phyloP scores from a whole-genome alignment of 768 basidiomycete species.

The Rhodotorula toruloides region DNA sequence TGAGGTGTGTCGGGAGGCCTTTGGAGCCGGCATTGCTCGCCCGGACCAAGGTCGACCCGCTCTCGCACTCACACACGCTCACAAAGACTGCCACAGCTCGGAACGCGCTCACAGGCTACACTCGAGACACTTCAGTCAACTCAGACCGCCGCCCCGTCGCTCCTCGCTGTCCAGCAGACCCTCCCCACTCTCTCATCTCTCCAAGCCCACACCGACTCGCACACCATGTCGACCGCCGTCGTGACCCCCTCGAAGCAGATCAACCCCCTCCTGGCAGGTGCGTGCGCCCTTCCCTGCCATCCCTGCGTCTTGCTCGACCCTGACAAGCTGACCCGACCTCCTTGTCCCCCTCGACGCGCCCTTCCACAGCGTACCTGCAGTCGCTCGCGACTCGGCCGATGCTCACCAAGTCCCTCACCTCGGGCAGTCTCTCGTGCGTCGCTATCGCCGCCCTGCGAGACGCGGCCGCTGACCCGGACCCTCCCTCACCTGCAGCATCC shows the following conservation, averaged over 20 bases:
- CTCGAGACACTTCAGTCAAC: too few relatives aligned
- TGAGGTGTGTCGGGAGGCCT: too few relatives aligned
- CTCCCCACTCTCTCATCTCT: too few relatives aligned
- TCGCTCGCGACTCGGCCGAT: constrained; percentile 66
- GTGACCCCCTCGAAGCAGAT: constrained; percentile 43
- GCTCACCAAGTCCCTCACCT: constrained; percentile 73
- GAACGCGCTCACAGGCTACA: too few relatives aligned
- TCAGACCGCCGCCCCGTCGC: too few relatives aligned
- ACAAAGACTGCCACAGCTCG: too few relatives aligned
- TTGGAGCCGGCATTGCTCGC: too few relatives aligned
- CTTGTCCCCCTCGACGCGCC: too few relatives aligned
- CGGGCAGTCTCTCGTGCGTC: constrained; percentile 51
- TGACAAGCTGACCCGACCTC: neutral
- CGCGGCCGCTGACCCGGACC: neutral
- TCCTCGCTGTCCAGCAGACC: too few relatives aligned
- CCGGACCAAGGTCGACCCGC: too few relatives aligned
- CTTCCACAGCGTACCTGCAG: constrained; percentile 54
- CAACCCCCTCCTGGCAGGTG: constrained; percentile 56
- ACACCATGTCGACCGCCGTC: constrained; percentile 6
- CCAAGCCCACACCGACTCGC: neutral
- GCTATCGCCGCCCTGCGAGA: neutral
- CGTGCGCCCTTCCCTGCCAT: neutral
- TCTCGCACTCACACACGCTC: too few relatives aligned
- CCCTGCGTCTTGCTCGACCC: neutral
- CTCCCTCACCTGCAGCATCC: constrained; percentile 51